Conservation (phyloP, 2,329 filamentous ascomycete genomes). For the Phoma sp. region DNA sequence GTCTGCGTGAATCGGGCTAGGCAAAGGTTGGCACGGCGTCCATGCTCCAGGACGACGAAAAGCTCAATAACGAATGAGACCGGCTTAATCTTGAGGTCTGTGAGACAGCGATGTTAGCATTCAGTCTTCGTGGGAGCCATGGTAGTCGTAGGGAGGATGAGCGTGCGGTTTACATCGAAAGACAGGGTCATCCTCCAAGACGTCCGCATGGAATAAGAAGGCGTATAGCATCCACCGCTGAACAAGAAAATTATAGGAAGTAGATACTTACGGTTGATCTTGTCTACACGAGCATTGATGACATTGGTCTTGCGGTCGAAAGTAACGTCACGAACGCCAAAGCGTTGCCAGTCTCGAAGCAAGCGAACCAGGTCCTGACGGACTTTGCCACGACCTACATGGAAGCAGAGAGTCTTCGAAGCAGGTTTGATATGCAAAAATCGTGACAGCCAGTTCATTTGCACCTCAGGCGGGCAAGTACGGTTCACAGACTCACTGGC, state of each 20-base stretch:
- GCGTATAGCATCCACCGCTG: conserved; percentile 23
- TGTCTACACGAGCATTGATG: conserved; percentile 78
- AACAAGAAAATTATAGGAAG: conserved; percentile 21
- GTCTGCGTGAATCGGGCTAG: conserved; percentile 89
- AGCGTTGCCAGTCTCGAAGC: conserved; percentile 79
- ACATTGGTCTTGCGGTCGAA: conserved; percentile 81
- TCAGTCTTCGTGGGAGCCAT: conserved; percentile 3
- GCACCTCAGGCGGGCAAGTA: conserved; percentile 55
- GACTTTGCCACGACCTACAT: conserved; percentile 73
- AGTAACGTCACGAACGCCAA: conserved; percentile 80
- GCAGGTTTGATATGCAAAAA: conserved; percentile 90
- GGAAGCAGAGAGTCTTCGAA: conserved; percentile 76
- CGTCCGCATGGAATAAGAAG: conserved; percentile 27
- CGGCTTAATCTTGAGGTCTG: conserved; percentile 82
- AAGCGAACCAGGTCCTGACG: conserved; percentile 79
- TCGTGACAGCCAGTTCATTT: conserved; percentile 80
- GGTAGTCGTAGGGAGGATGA: not conserved
- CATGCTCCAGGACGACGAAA: conserved; percentile 88
- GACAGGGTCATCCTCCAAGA: conserved; percentile 21
- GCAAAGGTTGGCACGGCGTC: conserved; percentile 76
- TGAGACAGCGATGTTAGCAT: conserved; percentile 3
- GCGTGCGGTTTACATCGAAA: conserved; percentile 31
- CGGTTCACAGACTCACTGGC: conserved; percentile 58
- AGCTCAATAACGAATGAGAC: conserved; percentile 89
- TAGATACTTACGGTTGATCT: conserved; percentile 74